Evolutionary conservation across 257 asterid genomes (phyloP).

Genomic region (Gentiana straminea): DNA sequence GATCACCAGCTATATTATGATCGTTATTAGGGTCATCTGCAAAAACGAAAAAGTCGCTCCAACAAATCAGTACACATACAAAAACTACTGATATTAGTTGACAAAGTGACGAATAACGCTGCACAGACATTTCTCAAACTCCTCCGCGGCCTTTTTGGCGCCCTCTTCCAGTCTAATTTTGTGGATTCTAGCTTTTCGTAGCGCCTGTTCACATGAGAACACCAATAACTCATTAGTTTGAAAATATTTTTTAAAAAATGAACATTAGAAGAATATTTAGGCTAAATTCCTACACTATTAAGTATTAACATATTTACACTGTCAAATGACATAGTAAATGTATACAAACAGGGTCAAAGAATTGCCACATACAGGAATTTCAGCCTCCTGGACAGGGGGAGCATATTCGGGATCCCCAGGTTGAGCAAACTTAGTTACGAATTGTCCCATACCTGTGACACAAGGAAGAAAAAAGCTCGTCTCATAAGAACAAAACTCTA

Average conservation of each 20-base stretch:
- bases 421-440: constrained; percentile 63
- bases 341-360: background rate
- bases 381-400: constrained; percentile 75
- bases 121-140: constrained; percentile 65
- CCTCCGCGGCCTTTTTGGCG: constrained; percentile 87
- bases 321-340: too few relatives aligned
- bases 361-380: constrained; percentile 60
- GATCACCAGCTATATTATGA: constrained; percentile 82
- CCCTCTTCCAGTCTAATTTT: constrained; percentile 80
- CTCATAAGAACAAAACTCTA: background rate
- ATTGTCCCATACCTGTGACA: constrained; percentile 67
- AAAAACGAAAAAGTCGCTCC: background rate
- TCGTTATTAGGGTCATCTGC: constrained; percentile 90
- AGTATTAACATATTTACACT: too few relatives aligned
- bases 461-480: background rate
- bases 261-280: background rate
- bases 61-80: constrained; percentile 6
- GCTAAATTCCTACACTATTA: too few relatives aligned
- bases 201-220: constrained; percentile 33
- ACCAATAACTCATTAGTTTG: background rate
- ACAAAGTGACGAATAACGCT: background rate
- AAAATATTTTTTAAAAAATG: background rate
- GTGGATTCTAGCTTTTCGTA: constrained; percentile 85
- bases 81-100: background rate
- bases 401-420: constrained; percentile 87